A percentile compares a stretch with the other conserved stretches of the same genome.
phyloP scores from a whole-genome alignment of 139 green algal genomes.

The Yamagishiella unicocca region DNA sequence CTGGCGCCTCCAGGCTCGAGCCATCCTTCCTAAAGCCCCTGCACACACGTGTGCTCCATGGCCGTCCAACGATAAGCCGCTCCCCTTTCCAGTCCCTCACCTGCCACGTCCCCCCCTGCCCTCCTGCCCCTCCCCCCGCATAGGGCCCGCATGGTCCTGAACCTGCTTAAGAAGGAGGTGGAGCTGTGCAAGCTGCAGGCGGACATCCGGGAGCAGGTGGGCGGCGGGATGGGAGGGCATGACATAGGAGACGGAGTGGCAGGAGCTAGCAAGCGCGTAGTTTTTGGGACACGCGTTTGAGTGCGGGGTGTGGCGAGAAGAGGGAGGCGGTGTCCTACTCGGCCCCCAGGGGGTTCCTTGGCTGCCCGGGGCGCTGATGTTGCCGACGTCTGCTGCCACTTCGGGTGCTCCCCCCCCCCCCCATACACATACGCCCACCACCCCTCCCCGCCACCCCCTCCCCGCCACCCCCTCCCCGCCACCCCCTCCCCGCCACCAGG shows the following conservation, averaged over 20 bases:
- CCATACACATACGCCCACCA: background rate
- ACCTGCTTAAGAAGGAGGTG: conserved; percentile 97
- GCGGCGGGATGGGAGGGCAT: no score
- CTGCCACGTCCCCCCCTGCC: background rate
- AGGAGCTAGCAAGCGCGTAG: no score
- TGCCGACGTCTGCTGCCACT: no score
- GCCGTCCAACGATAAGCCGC: no score
- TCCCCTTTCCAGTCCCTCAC: no score
- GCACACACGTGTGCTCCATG: no score
- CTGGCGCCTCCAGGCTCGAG: no score
- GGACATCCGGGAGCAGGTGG: conserved; percentile 87
- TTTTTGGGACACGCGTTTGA: background rate
- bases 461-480: background rate
- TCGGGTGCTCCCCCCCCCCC: background rate
- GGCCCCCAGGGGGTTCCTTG: no score
- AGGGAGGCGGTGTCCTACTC: no score
- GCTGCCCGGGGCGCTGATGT: no score
- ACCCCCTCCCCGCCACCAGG: conserved; percentile 59
- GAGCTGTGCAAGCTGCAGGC: conserved; percentile 95
- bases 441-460: background rate
- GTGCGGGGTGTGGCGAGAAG: background rate
- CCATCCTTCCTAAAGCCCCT: no score
- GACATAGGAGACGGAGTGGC: no score
- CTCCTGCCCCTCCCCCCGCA: background rate
- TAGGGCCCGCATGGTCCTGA: conserved; percentile 73